Evolutionary conservation across 129 eudicot genomes (phyloP), one percentile per base, ranked within the genome.

Genomic region (Chrysanthemum lavandulifolium): DNA sequence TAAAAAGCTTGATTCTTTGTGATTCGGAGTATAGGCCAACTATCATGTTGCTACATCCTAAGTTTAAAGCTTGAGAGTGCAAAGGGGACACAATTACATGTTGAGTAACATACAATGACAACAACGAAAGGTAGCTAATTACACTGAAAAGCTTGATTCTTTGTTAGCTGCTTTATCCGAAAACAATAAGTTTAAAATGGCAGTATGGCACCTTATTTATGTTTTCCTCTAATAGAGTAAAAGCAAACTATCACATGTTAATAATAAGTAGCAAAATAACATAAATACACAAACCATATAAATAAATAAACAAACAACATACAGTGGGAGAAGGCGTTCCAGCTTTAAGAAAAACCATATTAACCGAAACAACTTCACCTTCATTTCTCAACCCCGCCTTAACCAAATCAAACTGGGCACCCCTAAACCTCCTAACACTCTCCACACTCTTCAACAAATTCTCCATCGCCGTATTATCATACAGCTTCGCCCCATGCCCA

Each of bases 261-360:
- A n/a, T n/a, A n/a, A n/a, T n/a, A n/a, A n/a, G n/a, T n/a, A n/a
- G n/a, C n/a, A 57, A 19, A 10, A 13, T 19, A 6, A 3, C 31
- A 3, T 27, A 27, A 27, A 2, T 2, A 27, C 31, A 4, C n/a
- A 27, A 27, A 27, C 31, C 31, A 27, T 27, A 27, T 27, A 27
- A 27, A 2, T 27, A 27, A 27, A 27, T 27, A 27, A 31, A 31
- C 10, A 40, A 33, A 66, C 33, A 25, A 69, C 91, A 72, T 73
- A 90, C 99, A 77, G 96, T 87, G 54, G 97, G 99, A 49, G 94
- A 82, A 13, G 96, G 97, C 1, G 99, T 95, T 56, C 99, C 97
- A 23, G 96, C 96, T 83, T 90, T 95, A 57, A 95, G 77, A 77
- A 80, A 85, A 31, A 74, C 99, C 94, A 90, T 88, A 56, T 90